phyloP scores from a whole-genome alignment of 805 yeast genomes.

The Yarrowia sp. region DNA sequence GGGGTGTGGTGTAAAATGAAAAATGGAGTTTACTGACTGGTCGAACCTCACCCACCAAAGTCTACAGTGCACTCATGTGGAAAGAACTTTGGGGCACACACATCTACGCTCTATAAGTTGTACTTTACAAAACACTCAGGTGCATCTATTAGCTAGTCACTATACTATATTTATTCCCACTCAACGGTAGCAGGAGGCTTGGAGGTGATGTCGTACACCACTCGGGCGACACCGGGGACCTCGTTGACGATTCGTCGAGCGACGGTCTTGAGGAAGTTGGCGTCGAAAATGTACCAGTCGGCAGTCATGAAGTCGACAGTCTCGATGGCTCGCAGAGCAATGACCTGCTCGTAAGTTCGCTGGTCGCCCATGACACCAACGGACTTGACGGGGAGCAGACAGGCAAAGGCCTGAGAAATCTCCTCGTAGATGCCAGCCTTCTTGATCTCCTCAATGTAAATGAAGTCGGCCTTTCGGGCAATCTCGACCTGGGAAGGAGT shows the following conservation, averaged over 20 bases:
- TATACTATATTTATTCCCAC: slow-evolving; percentile 70
- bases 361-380: slow-evolving; percentile 99
- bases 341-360: slow-evolving; percentile 98
- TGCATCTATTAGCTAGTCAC: slow-evolving; percentile 12
- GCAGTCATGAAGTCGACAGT: slow-evolving; percentile 99
- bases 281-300: slow-evolving; percentile 96
- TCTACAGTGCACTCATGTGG: too few species aligned
- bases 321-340: slow-evolving; percentile 97
- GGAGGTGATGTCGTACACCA: slow-evolving; percentile 96
- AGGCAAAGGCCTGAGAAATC: slow-evolving; percentile 97
- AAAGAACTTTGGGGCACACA: too few species aligned
- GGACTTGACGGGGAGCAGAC: slow-evolving; percentile 92
- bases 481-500: slow-evolving; percentile 89
- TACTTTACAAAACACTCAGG: neutral
- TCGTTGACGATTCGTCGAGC: slow-evolving; percentile 97
- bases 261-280: slow-evolving; percentile 84
- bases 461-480: slow-evolving; percentile 95
- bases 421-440: slow-evolving; percentile 88
- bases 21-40: too few species aligned
- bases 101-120: too few species aligned
- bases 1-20: too few species aligned
- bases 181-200: slow-evolving; percentile 99
- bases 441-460: slow-evolving; percentile 93
- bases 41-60: neutral
- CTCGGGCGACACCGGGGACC: slow-evolving; percentile 98